These are phyloP conservation scores for Ogataea ramenticola DNA, from an alignment of 805 yeast genomes.

Conservation along the genomic window DNA sequence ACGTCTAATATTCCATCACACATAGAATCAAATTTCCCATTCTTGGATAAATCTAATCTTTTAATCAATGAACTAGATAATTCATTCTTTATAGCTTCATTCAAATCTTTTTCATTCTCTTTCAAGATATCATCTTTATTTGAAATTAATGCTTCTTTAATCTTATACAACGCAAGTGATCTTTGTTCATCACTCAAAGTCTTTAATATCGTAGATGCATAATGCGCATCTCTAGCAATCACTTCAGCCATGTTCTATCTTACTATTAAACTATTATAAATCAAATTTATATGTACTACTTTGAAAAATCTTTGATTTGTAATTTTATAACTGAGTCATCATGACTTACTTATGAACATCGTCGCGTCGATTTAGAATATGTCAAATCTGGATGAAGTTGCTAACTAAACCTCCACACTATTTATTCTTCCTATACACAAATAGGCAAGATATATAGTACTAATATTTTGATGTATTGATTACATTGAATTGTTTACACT, in stretches of 20 bases:
- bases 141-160: slow-evolving; percentile 60
- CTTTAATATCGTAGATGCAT: slow-evolving; percentile 79
- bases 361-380: too few species aligned
- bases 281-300: too few species aligned
- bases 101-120: slow-evolving; percentile 74
- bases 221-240: slow-evolving; percentile 74
- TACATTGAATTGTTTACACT: too few species aligned
- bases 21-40: slow-evolving; percentile 90
- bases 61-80: slow-evolving; percentile 69
- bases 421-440: too few species aligned
- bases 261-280: too few species aligned
- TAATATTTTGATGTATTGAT: too few species aligned
- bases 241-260: slow-evolving; percentile 48
- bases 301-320: too few species aligned
- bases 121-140: slow-evolving; percentile 55
- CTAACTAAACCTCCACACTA: too few species aligned
- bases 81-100: slow-evolving; percentile 52
- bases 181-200: slow-evolving; percentile 69
- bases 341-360: too few species aligned
- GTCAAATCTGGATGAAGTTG: too few species aligned
- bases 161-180: slow-evolving; percentile 60
- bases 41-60: slow-evolving; percentile 72
- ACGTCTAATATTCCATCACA: slow-evolving; percentile 91
- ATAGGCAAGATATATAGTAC: too few species aligned
- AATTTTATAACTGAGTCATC: too few species aligned